Percentiles rank a stretch among this genome's conserved stretches.
Evolutionary conservation across 768 basidiomycete genomes (phyloP).

Genomic region (Hortiboletus campestris): DNA sequence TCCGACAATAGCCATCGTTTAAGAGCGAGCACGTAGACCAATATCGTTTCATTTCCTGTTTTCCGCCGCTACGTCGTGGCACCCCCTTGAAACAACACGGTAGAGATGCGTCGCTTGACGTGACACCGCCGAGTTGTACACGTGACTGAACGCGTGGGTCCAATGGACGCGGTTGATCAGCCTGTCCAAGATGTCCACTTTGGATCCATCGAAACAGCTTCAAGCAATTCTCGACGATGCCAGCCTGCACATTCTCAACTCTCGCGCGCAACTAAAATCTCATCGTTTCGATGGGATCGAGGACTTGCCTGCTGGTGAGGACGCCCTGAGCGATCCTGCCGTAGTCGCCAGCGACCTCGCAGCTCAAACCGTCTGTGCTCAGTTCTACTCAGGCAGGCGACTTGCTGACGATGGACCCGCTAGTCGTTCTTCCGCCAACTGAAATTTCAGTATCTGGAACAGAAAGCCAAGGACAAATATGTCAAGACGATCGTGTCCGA

Average conservation of each 20-base stretch:
- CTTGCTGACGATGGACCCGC: slow-evolving; percentile 1
- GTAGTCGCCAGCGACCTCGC: slow-evolving; percentile 58
- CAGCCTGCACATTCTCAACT: slow-evolving; percentile 21
- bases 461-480: slow-evolving; percentile 88
- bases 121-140: background rate
- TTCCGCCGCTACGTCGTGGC: too few species aligned
- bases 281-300: slow-evolving; percentile 31
- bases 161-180: background rate
- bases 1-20: too few species aligned
- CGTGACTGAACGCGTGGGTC: slow-evolving; percentile 4
- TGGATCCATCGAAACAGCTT: slow-evolving; percentile 23
- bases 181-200: slow-evolving; percentile 15
- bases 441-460: slow-evolving; percentile 87
- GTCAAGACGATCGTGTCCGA: slow-evolving; percentile 84
- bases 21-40: too few species aligned
- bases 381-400: background rate
- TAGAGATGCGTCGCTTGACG: too few species aligned
- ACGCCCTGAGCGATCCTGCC: slow-evolving; percentile 47
- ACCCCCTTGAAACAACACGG: too few species aligned
- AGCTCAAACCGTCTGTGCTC: slow-evolving; percentile 53
- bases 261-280: slow-evolving; percentile 23
- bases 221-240: slow-evolving; percentile 28
- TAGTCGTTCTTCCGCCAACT: slow-evolving; percentile 76
- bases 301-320: slow-evolving; percentile 25
- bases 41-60: too few species aligned